Percentiles rank a stretch among this genome's conserved stretches.
Conservation (phyloP, 2,329 filamentous ascomycete species). For the Thelonectria olida region DNA sequence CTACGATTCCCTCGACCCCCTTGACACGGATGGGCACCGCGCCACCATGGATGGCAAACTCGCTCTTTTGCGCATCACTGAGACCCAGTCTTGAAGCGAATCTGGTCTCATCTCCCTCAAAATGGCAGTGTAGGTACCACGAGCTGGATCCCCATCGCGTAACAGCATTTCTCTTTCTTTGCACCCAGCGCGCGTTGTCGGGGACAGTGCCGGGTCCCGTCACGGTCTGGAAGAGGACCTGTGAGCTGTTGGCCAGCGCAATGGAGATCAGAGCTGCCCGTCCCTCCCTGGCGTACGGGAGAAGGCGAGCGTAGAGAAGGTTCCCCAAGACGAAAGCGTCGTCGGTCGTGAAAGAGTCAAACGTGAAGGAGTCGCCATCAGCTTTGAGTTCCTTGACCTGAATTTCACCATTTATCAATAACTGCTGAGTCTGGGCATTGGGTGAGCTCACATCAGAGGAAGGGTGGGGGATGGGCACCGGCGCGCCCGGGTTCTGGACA, state of each 20-base stretch:
- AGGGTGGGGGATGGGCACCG: constrained; percentile 28
- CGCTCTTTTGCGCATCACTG: constrained; percentile 60
- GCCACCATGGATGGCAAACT: constrained; percentile 83
- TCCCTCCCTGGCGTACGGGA: constrained; percentile 52
- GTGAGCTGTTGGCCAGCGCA: constrained; percentile 64
- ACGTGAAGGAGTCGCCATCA: constrained; percentile 54
- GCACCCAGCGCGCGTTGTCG: constrained; percentile 77
- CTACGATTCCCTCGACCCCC: constrained; percentile 80
- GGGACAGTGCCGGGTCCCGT: constrained; percentile 73
- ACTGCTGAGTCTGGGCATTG: background rate
- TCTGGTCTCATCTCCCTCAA: constrained; percentile 67
- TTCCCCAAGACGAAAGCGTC: constrained; percentile 74
- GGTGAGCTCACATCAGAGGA: constrained; percentile 31
- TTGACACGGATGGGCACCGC: constrained; percentile 76
- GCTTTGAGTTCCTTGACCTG: constrained; percentile 43
- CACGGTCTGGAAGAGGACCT: constrained; percentile 75
- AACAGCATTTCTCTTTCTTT: constrained; percentile 76
- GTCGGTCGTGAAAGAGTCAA: constrained; percentile 66
- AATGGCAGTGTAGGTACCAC: constrained; percentile 77
- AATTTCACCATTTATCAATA: background rate
- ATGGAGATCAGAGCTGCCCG: constrained; percentile 70
- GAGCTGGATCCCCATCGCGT: constrained; percentile 75
- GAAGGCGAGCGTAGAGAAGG: constrained; percentile 70
- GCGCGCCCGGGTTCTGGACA: constrained; percentile 18
- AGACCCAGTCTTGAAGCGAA: constrained; percentile 75